Conservation (phyloP, 2,329 filamentous ascomycete genomes). For the Sarocladiaceae sp. region DNA sequence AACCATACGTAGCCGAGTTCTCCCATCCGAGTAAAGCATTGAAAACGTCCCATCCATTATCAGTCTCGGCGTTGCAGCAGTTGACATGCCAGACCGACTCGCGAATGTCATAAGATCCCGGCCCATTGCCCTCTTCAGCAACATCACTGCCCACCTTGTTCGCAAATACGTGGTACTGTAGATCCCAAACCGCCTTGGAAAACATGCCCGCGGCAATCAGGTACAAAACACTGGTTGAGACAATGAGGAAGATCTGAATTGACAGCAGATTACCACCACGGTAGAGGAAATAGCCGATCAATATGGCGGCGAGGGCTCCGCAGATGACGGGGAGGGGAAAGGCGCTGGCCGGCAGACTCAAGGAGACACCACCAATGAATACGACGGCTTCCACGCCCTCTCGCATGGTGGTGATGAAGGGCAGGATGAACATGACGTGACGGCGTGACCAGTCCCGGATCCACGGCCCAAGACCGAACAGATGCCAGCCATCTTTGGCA, state of each 20-base stretch:
- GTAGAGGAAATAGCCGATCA: slow-evolving; percentile 68
- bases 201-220: slow-evolving; percentile 78
- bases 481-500: slow-evolving; percentile 19
- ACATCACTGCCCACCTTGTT: slow-evolving; percentile 52
- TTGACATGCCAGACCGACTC: slow-evolving; percentile 81
- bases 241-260: slow-evolving; percentile 67
- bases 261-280: slow-evolving; percentile 25
- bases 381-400: slow-evolving; percentile 76
- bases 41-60: slow-evolving; percentile 70
- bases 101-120: slow-evolving; percentile 74
- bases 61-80: slow-evolving; percentile 59
- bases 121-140: slow-evolving; percentile 46
- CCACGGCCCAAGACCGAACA: slow-evolving; percentile 13
- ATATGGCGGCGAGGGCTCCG: slow-evolving; percentile 57
- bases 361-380: slow-evolving; percentile 73
- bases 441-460: slow-evolving; percentile 57
- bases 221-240: slow-evolving; percentile 75
- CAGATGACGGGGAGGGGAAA: slow-evolving; percentile 67
- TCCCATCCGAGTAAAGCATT: slow-evolving; percentile 62
- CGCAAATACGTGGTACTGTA: slow-evolving; percentile 58
- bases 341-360: slow-evolving; percentile 62
- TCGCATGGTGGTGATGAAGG: slow-evolving; percentile 72
- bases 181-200: slow-evolving; percentile 67
- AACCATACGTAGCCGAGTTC: slow-evolving; percentile 77
- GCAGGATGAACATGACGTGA: slow-evolving; percentile 73